Conservation (phyloP, 176 grass and related monocot genomes). For the Musa schizocarpa region DNA sequence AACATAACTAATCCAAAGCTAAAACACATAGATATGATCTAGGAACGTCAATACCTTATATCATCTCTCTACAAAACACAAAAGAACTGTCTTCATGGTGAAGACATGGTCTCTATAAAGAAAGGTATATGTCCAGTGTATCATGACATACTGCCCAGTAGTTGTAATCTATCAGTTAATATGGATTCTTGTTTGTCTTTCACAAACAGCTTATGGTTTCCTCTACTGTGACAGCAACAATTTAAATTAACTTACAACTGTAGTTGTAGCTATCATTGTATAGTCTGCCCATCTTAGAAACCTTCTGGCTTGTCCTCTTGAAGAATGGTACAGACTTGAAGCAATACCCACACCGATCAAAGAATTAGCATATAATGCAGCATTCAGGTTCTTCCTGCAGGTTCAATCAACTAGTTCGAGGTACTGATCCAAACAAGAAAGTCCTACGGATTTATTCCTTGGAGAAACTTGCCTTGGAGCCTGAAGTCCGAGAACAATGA, state of each 20-base stretch:
- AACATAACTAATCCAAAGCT: too few species aligned
- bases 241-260: conserved; percentile 48
- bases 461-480: conserved; percentile 47
- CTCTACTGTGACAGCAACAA: background rate
- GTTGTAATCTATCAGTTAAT: too few species aligned
- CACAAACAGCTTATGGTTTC: too few species aligned
- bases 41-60: too few species aligned
- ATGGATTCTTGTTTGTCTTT: too few species aligned
- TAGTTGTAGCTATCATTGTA: conserved; percentile 87
- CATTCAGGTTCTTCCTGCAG: conserved; percentile 76
- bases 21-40: too few species aligned
- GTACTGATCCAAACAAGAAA: conserved; percentile 13
- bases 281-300: conserved; percentile 90
- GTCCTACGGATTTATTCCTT: background rate
- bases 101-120: too few species aligned
- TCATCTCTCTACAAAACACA: too few species aligned
- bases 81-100: too few species aligned
- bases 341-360: conserved; percentile 89
- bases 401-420: conserved; percentile 40
- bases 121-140: too few species aligned
- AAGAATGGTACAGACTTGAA: conserved; percentile 82
- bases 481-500: conserved; percentile 68
- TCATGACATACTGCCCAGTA: too few species aligned
- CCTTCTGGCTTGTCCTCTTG: conserved; percentile 69
- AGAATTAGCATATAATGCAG: conserved; percentile 72